Evolutionary conservation across 2,329 filamentous ascomycete species (phyloP).

Genomic region (Nemania sp.): DNA sequence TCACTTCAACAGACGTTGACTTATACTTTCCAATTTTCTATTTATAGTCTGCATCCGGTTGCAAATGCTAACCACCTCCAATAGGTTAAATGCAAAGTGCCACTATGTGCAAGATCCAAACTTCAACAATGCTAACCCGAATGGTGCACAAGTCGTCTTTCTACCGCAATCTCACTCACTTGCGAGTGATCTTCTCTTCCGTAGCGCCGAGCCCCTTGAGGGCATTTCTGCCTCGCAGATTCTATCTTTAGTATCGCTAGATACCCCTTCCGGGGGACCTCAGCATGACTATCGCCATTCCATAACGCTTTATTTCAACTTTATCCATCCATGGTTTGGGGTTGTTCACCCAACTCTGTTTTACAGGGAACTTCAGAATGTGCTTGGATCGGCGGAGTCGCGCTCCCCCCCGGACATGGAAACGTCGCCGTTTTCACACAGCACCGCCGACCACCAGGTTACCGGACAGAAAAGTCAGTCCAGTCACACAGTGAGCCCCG

Average conservation of each 20-base stretch:
- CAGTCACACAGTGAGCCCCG: slow-evolving; percentile 15
- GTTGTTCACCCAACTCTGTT: slow-evolving; percentile 47
- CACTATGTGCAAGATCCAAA: slow-evolving; percentile 38
- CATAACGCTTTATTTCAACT: slow-evolving; percentile 45
- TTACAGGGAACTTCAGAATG: slow-evolving; percentile 36
- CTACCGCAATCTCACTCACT: slow-evolving; percentile 36
- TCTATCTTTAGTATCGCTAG: slow-evolving; percentile 43
- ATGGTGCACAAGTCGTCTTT: slow-evolving; percentile 35
- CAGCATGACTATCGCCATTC: slow-evolving; percentile 44
- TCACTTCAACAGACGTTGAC: too few species aligned
- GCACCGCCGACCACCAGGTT: slow-evolving; percentile 17
- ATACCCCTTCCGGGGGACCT: slow-evolving; percentile 31
- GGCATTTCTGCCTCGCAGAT: slow-evolving; percentile 45
- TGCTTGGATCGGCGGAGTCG: slow-evolving; percentile 28
- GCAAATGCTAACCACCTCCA: slow-evolving; percentile 20
- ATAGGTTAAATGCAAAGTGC: slow-evolving; percentile 40
- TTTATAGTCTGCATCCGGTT: not conserved
- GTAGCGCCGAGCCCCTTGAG: slow-evolving; percentile 36
- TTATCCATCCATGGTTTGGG: slow-evolving; percentile 48
- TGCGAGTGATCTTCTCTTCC: slow-evolving; percentile 34
- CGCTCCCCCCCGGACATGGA: slow-evolving; percentile 27
- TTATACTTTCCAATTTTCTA: not conserved
- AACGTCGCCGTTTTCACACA: slow-evolving; percentile 27
- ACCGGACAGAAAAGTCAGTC: slow-evolving; percentile 19
- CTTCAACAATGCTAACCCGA: slow-evolving; percentile 29